phyloP scores from a whole-genome alignment of 2,329 filamentous ascomycete species.

The Scedosporium minutisporum region DNA sequence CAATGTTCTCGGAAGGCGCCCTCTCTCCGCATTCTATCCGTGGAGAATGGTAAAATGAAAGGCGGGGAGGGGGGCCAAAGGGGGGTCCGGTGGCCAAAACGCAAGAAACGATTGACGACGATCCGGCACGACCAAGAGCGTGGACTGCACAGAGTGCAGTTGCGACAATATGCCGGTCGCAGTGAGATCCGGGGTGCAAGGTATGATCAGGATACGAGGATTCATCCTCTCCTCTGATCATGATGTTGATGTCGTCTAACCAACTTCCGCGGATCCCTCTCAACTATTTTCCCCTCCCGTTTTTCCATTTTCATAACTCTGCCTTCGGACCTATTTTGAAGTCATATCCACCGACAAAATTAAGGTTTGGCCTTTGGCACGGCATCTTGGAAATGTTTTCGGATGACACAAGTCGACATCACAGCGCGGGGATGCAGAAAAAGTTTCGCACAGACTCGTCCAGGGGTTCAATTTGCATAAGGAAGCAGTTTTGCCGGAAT shows the following conservation, averaged over 20 bases:
- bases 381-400: too few relatives aligned
- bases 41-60: neutral
- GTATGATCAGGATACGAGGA: neutral
- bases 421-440: neutral
- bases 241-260: neutral
- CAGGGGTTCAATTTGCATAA: constrained; percentile 1
- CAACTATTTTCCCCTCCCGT: too few relatives aligned
- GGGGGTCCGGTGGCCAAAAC: neutral
- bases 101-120: constrained; percentile 1
- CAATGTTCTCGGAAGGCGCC: neutral
- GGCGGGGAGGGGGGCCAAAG: neutral
- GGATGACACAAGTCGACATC: too few relatives aligned
- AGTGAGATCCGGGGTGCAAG: neutral
- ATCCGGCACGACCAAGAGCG: constrained; percentile 1
- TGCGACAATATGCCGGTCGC: neutral
- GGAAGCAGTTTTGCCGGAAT: neutral
- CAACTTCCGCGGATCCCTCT: neutral
- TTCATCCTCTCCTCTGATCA: neutral
- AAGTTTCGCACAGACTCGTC: neutral
- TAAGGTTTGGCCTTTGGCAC: too few relatives aligned
- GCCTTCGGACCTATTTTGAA: too few relatives aligned
- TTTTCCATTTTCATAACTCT: too few relatives aligned
- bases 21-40: neutral
- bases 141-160: neutral
- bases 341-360: too few relatives aligned